A percentile compares a stretch with the other conserved stretches of the same genome.
Evolutionary conservation across 805 yeast genomes (phyloP).

Genomic region (Brettanomyces bruxellensis): DNA sequence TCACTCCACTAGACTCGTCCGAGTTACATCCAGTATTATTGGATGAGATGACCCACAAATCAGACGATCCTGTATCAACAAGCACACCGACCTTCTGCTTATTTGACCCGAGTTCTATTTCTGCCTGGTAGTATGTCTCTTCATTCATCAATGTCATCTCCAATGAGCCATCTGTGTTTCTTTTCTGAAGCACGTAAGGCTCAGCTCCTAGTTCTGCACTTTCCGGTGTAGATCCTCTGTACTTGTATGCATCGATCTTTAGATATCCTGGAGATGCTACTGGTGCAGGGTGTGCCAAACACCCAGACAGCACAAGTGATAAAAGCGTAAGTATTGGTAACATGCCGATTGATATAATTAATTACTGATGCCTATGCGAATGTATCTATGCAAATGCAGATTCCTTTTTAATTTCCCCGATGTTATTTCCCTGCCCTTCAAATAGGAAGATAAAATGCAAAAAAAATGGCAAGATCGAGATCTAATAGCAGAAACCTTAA

Average conservation of each 20-base stretch:
- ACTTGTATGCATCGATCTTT: conserved; percentile 13
- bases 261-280: conserved; percentile 6
- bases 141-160: conserved; percentile 29
- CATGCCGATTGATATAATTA: too few species aligned
- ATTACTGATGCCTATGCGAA: too few species aligned
- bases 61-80: conserved; percentile 74
- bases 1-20: background rate
- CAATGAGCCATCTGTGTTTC: conserved; percentile 20
- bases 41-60: conserved; percentile 52
- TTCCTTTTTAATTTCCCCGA: too few species aligned
- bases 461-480: too few species aligned
- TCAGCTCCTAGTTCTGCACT: conserved; percentile 8
- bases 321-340: too few species aligned
- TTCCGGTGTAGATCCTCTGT: conserved; percentile 10
- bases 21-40: conserved; percentile 29
- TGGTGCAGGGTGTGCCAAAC: too few species aligned
- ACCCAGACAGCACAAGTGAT: too few species aligned
- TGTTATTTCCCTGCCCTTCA: too few species aligned
- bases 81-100: conserved; percentile 45
- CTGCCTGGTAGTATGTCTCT: conserved; percentile 35
- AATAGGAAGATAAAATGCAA: too few species aligned
- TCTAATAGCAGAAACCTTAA: too few species aligned
- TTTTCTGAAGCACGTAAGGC: conserved; percentile 15
- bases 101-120: conserved; percentile 47
- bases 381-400: too few species aligned